Evolutionary conservation across 805 yeast genomes (phyloP).

Genomic region (Saccharomycopsis sp.): DNA sequence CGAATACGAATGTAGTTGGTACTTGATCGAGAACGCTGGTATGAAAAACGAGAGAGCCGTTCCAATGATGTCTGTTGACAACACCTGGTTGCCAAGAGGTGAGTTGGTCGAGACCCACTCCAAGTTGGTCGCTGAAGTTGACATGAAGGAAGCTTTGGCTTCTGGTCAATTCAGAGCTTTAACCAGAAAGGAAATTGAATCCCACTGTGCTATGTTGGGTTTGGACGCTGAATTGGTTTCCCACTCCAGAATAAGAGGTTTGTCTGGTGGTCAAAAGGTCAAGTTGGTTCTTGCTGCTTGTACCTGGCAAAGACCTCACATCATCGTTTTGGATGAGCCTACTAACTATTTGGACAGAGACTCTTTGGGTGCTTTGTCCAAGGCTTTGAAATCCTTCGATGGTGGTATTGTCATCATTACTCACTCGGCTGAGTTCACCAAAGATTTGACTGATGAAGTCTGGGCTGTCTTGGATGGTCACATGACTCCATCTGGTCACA

Average conservation of each 20-base stretch:
- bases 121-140: constrained; percentile 99
- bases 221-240: constrained; percentile 98
- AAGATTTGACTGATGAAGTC: constrained; percentile 98
- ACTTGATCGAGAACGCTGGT: constrained; percentile 97
- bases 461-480: constrained; percentile 98
- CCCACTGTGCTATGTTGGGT: constrained; percentile 98
- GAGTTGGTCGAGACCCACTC: constrained; percentile 95
- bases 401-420: constrained; percentile 99
- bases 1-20: constrained; percentile 98
- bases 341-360: constrained; percentile 99
- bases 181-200: constrained; percentile 99
- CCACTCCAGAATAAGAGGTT: constrained; percentile 99
- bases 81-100: constrained; percentile 99
- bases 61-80: constrained; percentile 99
- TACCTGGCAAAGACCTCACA: constrained; percentile 99
- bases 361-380: constrained; percentile 98
- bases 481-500: constrained; percentile 99
- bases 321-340: constrained; percentile 99
- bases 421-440: constrained; percentile 99
- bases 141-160: constrained; percentile 99
- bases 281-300: constrained; percentile 99
- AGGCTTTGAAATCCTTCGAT: constrained; percentile 96
- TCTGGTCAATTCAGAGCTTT: constrained; percentile 99
- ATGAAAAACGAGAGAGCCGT: constrained; percentile 99
- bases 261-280: constrained; percentile 99